Evolutionary conservation across 2,329 filamentous ascomycete genomes (phyloP).

Genomic region (Tolypocladium capitatum): DNA sequence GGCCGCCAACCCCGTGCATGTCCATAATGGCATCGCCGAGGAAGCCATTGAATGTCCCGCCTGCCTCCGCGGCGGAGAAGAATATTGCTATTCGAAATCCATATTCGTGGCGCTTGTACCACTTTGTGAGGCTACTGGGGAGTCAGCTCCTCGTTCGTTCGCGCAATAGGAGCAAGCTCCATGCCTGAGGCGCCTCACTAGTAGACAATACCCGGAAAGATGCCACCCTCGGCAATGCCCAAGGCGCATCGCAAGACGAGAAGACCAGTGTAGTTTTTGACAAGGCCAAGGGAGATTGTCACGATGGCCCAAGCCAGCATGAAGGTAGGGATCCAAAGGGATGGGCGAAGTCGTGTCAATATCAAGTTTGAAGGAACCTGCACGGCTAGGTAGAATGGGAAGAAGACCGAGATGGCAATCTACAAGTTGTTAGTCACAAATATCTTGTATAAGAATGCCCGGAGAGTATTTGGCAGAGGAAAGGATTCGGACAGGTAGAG

Average conservation of each 20-base stretch:
- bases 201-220: conserved; percentile 50
- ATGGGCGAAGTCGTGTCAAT: conserved; percentile 39
- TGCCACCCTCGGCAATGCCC: conserved; percentile 39
- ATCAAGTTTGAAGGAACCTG: conserved; percentile 45
- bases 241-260: conserved; percentile 33
- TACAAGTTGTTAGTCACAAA: conserved; percentile 5
- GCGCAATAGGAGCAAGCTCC: too few relatives aligned
- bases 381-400: conserved; percentile 37
- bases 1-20: conserved; percentile 36
- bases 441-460: neutral
- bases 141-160: neutral
- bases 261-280: conserved; percentile 35
- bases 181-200: conserved; percentile 19
- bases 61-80: conserved; percentile 41
- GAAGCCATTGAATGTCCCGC: conserved; percentile 49
- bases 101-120: conserved; percentile 47
- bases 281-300: conserved; percentile 37
- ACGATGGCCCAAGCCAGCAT: conserved; percentile 38
- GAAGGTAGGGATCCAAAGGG: conserved; percentile 36
- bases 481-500: too few relatives aligned
- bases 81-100: conserved; percentile 50
- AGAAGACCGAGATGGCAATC: conserved; percentile 36
- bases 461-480: too few relatives aligned
- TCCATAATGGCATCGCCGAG: conserved; percentile 46
- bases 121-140: conserved; percentile 33